Evolutionary conservation across 176 grass and related monocot species (phyloP), one percentile per base, ranked within the genome.

Genomic region (Ensete glaucum): DNA sequence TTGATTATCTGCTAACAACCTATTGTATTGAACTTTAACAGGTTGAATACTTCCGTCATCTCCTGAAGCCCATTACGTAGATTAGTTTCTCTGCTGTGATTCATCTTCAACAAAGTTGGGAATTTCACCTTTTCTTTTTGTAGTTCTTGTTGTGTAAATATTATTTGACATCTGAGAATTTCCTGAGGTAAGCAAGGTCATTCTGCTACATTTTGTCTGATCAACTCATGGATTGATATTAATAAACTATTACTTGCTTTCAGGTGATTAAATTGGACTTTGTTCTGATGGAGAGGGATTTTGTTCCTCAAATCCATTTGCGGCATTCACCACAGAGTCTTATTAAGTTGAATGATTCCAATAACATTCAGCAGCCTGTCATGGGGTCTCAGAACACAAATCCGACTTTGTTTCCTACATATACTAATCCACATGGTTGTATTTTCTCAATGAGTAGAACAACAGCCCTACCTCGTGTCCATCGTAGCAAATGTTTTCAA

Each of bases 21-120:
- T 82, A 75, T 76, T 77, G 9, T 53, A 14, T 68, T 54, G 63
- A 75, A 73, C 51, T 77, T 84, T 67, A 55, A 78, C 76, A 97
- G 94, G 94, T 88, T 10, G 90, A 97, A 73, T 97, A 97, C 69
- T 97, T 93, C 82, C 90, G 90, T 10, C 90, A 93, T 68, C 94
- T 97, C 78, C 94, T 97, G 50, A 93, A 97, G 80, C 94, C 94
- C 0, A 88, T 97, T 43, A 93, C 84, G 94, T 97, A 97, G 89
- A 79, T 85, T 64, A 62, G 22, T 73, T 73, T 68, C 48, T 72
- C 78, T 15, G 82, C 34, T 75, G 54, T 1, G 22, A 58, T 84
- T 68, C 20, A 71, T 76, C 16, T 50, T 84, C 75, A 84, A 80
- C 50, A 84, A 62, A 84, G 24, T 16, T 72, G 1, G 23, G 23